phyloP scores from a whole-genome alignment of 1,284 basidiomycete genomes.

The Polyporus tsugae region DNA sequence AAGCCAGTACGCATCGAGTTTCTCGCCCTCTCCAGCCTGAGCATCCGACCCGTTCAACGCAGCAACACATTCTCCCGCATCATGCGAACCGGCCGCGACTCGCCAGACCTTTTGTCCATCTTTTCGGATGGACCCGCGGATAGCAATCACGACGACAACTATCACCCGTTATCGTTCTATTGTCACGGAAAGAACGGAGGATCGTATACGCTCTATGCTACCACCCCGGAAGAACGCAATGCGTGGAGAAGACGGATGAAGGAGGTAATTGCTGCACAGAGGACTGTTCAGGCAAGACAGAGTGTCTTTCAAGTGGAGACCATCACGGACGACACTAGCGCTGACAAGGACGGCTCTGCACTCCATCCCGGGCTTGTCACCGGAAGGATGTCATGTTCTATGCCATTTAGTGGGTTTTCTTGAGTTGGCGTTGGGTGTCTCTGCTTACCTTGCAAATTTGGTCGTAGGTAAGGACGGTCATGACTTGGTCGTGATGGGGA shows the following conservation, averaged over 20 bases:
- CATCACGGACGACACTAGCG: constrained; percentile 85
- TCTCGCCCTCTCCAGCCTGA: constrained; percentile 26
- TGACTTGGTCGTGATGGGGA: constrained; percentile 91
- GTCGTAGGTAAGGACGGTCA: constrained; percentile 80
- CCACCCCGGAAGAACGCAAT: constrained; percentile 71
- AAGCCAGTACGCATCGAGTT: constrained; percentile 73
- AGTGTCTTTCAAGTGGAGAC: constrained; percentile 91
- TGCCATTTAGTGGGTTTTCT: constrained; percentile 82
- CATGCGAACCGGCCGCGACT: constrained; percentile 26
- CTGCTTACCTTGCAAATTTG: constrained; percentile 37
- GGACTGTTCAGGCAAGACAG: constrained; percentile 87
- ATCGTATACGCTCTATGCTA: constrained; percentile 85
- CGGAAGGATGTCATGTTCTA: constrained; percentile 91
- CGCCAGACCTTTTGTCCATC: constrained; percentile 51
- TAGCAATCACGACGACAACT: constrained; percentile 11
- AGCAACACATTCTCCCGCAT: constrained; percentile 31
- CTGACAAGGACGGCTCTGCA: constrained; percentile 66
- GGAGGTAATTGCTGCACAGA: constrained; percentile 85
- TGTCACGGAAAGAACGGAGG: constrained; percentile 86
- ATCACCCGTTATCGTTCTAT: constrained; percentile 83
- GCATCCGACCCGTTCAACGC: constrained; percentile 27
- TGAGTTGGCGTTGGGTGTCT: not conserved
- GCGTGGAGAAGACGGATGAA: constrained; percentile 93
- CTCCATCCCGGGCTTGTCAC: constrained; percentile 79
- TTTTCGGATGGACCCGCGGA: constrained; percentile 51